Evolutionary conservation across 148 eudicot species (phyloP).

Genomic region (Chenopodium album): DNA sequence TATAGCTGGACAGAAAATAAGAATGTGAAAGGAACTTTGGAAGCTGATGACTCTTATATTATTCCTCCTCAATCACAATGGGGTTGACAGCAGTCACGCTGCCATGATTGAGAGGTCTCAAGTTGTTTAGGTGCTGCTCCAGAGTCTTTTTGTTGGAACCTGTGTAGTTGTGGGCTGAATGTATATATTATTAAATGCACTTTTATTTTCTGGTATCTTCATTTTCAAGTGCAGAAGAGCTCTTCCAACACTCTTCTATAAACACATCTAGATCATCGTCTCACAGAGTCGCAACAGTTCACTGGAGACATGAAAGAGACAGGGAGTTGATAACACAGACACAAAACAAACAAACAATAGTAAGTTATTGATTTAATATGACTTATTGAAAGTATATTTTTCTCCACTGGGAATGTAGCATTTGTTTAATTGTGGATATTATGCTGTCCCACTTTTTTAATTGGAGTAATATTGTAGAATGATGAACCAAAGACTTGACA

Average conservation of each 20-base stretch:
- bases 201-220: not conserved
- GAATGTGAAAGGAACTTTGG: conserved; percentile 17
- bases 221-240: not conserved
- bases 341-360: not conserved
- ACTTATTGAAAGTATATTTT: not conserved
- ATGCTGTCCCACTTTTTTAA: not conserved
- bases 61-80: conserved; percentile 16
- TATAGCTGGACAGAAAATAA: conserved; percentile 54
- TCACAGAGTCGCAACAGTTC: not conserved
- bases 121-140: not conserved
- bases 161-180: not conserved
- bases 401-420: not conserved
- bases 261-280: not conserved
- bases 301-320: not conserved
- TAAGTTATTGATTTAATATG: not conserved
- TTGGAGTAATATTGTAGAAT: not conserved
- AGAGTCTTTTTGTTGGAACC: not conserved
- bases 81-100: conserved; percentile 6
- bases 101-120: not conserved
- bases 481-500: not conserved
- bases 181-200: not conserved
- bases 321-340: not conserved
- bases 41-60: conserved; percentile 13
- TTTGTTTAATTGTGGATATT: not conserved
- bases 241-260: not conserved